Conservation (phyloP, 1,139 yeast genomes). For the Saccharomyces hybrid region DNA sequence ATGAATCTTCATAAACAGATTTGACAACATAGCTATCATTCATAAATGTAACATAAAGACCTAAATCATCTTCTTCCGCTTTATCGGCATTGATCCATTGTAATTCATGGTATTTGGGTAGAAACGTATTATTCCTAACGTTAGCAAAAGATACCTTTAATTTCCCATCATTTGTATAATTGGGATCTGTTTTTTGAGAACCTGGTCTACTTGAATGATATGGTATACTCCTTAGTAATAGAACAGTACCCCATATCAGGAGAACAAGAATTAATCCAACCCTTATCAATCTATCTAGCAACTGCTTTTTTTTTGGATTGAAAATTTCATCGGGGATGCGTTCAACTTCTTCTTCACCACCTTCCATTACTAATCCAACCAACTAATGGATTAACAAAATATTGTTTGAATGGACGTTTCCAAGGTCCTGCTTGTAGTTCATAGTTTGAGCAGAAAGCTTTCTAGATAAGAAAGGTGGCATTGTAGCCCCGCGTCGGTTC, state of each 20-base stretch:
- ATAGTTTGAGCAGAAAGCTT: not conserved
- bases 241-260: conserved; percentile 23
- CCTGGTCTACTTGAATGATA: not conserved
- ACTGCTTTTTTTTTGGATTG: conserved; percentile 6
- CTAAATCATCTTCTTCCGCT: conserved; percentile 29
- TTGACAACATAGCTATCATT: conserved; percentile 30
- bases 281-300: conserved; percentile 10
- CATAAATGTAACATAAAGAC: conserved; percentile 31
- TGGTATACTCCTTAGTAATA: conserved; percentile 13
- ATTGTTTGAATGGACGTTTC: too few species aligned
- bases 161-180: conserved; percentile 17
- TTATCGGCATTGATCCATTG: conserved; percentile 59
- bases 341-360: conserved; percentile 9
- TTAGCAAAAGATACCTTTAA: conserved; percentile 33
- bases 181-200: conserved; percentile 10
- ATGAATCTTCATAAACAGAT: conserved; percentile 39
- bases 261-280: conserved; percentile 15
- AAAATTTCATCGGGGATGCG: conserved; percentile 13
- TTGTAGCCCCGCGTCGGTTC: not conserved
- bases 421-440: not conserved
- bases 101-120: conserved; percentile 42
- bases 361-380: not conserved
- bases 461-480: not conserved
- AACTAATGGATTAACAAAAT: too few species aligned
- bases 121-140: conserved; percentile 45